Base-by-base conservation (phyloP, 768 basidiomycete genomes). In the Psilocybe tampanensis region DNA sequence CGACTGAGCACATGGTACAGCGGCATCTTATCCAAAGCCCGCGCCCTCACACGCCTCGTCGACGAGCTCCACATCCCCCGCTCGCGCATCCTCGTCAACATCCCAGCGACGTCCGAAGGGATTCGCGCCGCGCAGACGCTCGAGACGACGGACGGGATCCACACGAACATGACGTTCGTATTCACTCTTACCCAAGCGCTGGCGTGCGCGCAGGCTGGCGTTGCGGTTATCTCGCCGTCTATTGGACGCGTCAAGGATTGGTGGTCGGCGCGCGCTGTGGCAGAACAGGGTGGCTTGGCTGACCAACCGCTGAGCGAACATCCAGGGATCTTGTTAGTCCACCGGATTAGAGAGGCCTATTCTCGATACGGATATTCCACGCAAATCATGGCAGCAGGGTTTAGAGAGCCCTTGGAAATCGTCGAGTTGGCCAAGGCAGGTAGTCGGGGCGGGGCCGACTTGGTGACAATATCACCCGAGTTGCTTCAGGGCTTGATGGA, bases 231-330 rank as follows among this genome's bases (percentile, higher is more conserved):
- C 21, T 75, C 73, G 1, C 72, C 73, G 1, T 76, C 74, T 62
- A 66, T 76, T 11, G 74, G 74, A n/a, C 65, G 74, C 21, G 74
- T 76, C 39, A 72, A 72, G 60, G 74, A 74, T 56, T 76, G 73
- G 72, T 76, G 71, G 68, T 61, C 67, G 19, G 67, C 67, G 8
- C 60, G 44, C 11, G 56, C 54, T 29, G 39, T 56, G 47, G 34
- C 52, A n/a, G 36, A 13, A n/a, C 7, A 13, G 19, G 45, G 55
- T 54, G 64, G 58, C 12, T 47, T 55, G 45, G 48, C 52, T 41
- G 29, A 59, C 2, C 65, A 62, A 22, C 62, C 61, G 6, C 55
- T 72, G 8, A 59, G 68, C 17, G 62, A 69, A 19, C 72, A 74
- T 41, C 69, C 72, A 1, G 73, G 71, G 3, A 68, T 74, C 19